Evolutionary conservation across 1,284 basidiomycete species (phyloP).

Genomic region (Leccinum proximum): DNA sequence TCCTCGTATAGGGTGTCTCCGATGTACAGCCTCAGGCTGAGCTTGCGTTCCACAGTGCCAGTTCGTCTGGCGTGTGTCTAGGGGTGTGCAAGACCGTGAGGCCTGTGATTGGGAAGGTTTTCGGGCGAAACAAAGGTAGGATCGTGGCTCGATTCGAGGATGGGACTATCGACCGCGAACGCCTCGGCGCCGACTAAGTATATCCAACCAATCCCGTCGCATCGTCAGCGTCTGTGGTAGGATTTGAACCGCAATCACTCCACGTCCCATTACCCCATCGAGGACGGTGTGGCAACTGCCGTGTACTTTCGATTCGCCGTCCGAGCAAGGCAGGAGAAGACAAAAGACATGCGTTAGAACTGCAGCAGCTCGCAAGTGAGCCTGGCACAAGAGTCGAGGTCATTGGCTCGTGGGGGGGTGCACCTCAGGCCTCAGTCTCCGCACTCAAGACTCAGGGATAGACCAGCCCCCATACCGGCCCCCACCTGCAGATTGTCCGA

Average conservation of each 20-base stretch:
- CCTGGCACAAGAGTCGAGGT: no score
- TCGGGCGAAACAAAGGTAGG: conserved; percentile 41
- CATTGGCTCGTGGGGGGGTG: no score
- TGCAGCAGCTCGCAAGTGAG: no score
- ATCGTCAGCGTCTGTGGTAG: background rate
- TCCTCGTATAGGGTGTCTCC: conserved; percentile 55
- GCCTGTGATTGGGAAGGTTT: conserved; percentile 39
- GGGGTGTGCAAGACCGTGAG: conserved; percentile 49
- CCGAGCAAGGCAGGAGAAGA: no score
- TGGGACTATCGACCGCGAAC: conserved; percentile 43
- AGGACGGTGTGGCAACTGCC: no score
- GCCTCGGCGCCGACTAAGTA: conserved; percentile 44
- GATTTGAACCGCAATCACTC: background rate
- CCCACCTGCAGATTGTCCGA: no score
- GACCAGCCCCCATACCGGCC: no score
- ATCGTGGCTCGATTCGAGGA: conserved; percentile 44
- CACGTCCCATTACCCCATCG: conserved; percentile 16
- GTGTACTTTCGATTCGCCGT: no score
- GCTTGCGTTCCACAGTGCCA: conserved; percentile 45
- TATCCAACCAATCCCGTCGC: background rate
- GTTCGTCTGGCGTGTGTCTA: conserved; percentile 54
- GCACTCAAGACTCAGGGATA: no score
- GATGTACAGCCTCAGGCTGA: conserved; percentile 38
- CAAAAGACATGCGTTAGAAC: no score
- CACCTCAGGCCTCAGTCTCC: no score